A percentile compares a stretch with the other conserved stretches of the same genome.
These are phyloP conservation scores for Pseudocercospora vitis DNA, from an alignment of 2,329 filamentous ascomycete species.

Conservation along the genomic window DNA sequence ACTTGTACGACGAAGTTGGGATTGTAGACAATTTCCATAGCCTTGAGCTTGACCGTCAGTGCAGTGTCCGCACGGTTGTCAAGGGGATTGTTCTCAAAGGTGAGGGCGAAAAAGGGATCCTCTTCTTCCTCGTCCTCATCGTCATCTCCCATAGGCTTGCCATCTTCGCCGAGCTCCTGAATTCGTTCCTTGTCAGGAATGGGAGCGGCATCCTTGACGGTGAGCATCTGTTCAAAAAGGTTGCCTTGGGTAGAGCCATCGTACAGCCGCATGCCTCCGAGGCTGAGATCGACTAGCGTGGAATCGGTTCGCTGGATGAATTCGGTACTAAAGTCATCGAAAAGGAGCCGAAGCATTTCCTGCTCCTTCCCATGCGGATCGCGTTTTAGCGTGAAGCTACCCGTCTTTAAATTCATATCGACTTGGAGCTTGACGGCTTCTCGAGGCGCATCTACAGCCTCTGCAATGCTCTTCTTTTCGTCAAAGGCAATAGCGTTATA, in stretches of 20 bases:
- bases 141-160: constrained; percentile 46
- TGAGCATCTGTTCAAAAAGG: constrained; percentile 90
- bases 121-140: constrained; percentile 51
- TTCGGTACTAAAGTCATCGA: constrained; percentile 91
- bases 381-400: constrained; percentile 90
- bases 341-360: constrained; percentile 87
- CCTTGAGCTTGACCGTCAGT: constrained; percentile 86
- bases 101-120: constrained; percentile 87
- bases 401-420: constrained; percentile 88
- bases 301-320: constrained; percentile 89
- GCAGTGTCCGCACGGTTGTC: constrained; percentile 90
- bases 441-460: constrained; percentile 83
- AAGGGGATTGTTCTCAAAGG: constrained; percentile 92
- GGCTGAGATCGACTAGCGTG: constrained; percentile 79
- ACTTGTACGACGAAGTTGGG: constrained; percentile 88
- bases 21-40: constrained; percentile 96
- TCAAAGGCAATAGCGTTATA: constrained; percentile 99
- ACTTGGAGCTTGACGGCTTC: constrained; percentile 92
- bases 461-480: constrained; percentile 85
- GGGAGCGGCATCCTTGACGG: constrained; percentile 80
- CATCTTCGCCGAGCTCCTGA: constrained; percentile 51
- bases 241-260: constrained; percentile 92
- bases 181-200: constrained; percentile 53
- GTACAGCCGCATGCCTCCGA: constrained; percentile 90
- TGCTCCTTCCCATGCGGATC: constrained; percentile 73